Conservation (phyloP, 148 eudicot species). For the Chenopodium formosanum region DNA sequence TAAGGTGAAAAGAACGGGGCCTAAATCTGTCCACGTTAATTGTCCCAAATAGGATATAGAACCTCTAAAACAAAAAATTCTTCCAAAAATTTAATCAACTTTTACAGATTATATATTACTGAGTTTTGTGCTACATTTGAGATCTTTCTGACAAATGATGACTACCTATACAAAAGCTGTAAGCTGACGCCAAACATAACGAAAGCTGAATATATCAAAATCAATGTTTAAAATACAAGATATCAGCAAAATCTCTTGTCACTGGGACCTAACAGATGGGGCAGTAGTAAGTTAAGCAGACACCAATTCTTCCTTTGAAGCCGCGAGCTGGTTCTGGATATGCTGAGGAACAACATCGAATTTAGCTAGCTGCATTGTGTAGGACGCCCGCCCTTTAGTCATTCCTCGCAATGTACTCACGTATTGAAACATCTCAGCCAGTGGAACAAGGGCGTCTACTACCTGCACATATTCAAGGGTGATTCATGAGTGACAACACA, state of each 20-base stretch:
- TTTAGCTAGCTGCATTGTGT: constrained; percentile 87
- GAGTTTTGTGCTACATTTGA: constrained; percentile 5
- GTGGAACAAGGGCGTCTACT: constrained; percentile 84
- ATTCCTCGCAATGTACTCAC: constrained; percentile 84
- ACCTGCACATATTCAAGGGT: constrained; percentile 43
- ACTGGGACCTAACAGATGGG: neutral
- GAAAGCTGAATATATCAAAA: constrained; percentile 6
- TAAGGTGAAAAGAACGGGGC: too few species aligned
- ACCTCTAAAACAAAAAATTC: too few species aligned
- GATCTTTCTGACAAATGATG: constrained; percentile 4
- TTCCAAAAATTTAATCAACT: neutral
- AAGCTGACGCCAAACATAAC: constrained; percentile 7
- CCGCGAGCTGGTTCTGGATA: constrained; percentile 82
- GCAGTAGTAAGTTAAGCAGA: constrained; percentile 40
- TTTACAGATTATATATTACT: constrained; percentile 11
- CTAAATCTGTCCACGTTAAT: too few species aligned
- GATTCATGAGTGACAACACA: neutral
- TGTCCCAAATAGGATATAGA: too few species aligned
- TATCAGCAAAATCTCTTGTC: constrained; percentile 12
- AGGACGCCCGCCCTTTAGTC: constrained; percentile 97
- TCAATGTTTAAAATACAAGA: neutral
- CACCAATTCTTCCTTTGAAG: constrained; percentile 72
- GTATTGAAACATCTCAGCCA: constrained; percentile 97
- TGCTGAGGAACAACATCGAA: constrained; percentile 96
- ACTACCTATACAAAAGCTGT: constrained; percentile 23